Evolutionary conservation across 177 flowering plant genomes (phyloP), one percentile per base, ranked within the genome.

Genomic region (Vitis hybrid): DNA sequence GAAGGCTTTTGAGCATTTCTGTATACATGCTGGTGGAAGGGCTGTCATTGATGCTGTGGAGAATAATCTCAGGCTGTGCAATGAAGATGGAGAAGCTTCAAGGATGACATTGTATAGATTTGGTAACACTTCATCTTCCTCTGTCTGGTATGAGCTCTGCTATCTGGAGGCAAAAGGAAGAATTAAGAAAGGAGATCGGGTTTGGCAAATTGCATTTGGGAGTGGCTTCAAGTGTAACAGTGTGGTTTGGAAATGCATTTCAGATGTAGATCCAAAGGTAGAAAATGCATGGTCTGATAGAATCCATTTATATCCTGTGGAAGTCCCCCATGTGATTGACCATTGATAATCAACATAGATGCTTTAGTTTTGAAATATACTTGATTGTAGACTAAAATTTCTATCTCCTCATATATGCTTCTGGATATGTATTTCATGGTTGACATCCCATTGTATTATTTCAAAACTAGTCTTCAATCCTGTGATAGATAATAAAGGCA

Each of bases 121-220:
- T 50, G 86, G 83, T 1, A 83, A 83, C 69, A 83, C 83, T 11
- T 83, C 86, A 3, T 78, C 86, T 5, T 80, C 82, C 19, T 80
- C 82, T 1, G 48, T 78, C n/a, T 80, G 86, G 86, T 83, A 83
- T 52, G 83, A 78, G 51, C 80, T 83, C 22, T 55, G 74, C 57
- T 83, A 83, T 66, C 72, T 83, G 50, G 82, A 80, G 66, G 80
- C 84, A n/a, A 83, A 83, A 57, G 81, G 81, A n/a, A 78, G 61
- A 72, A 55, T 81, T 69, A 78, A 81, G 71, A 79, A 73, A 62
- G 86, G 84, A 51, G 81, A 83, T 22, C 15, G 73, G 19, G 71
- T 81, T 9, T 81, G 84, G 84, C 80, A 81, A 65, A 76, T 83
- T 48, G 79, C 80, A 15, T 80, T 82, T 51, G 85, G 85, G 11